Percentiles rank a stretch among this genome's conserved stretches.
These are phyloP conservation scores for Aphelidium insulamus DNA, from an alignment of 371 early-diverging fungal species.

Conservation along the genomic window DNA sequence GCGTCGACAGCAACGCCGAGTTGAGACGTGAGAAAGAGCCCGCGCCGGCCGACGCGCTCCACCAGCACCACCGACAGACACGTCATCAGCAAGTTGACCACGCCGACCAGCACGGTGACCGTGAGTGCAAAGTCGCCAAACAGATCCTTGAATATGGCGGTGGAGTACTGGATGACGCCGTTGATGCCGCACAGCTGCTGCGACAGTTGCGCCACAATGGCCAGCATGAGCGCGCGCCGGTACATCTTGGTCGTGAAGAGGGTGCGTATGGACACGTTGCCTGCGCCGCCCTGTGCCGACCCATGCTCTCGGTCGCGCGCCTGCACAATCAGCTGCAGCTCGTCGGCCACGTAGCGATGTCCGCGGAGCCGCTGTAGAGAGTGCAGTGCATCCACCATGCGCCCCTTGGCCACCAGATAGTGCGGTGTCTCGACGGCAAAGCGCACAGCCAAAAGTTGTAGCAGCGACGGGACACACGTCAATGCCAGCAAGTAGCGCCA, in stretches of 20 bases:
- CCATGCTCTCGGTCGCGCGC: no score
- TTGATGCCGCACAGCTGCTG: slow-evolving; percentile 75
- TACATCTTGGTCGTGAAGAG: slow-evolving; percentile 22
- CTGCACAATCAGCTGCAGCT: no score
- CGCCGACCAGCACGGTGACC: slow-evolving; percentile 45
- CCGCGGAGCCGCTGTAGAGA: slow-evolving; percentile 32
- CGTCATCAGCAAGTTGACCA: slow-evolving; percentile 52
- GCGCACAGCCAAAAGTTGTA: slow-evolving; percentile 35
- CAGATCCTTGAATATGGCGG: slow-evolving; percentile 39
- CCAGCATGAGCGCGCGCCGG: slow-evolving; percentile 31
- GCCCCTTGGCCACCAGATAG: slow-evolving; percentile 26
- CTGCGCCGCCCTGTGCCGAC: background rate
- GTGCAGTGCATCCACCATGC: slow-evolving; percentile 25
- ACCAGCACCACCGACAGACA: slow-evolving; percentile 42
- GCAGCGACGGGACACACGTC: slow-evolving; percentile 25
- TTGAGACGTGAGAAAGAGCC: slow-evolving; percentile 42
- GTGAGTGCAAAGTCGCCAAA: slow-evolving; percentile 22
- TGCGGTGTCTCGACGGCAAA: slow-evolving; percentile 61
- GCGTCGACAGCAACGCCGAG: slow-evolving; percentile 33
- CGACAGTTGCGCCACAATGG: slow-evolving; percentile 45
- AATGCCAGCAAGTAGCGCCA: slow-evolving; percentile 41
- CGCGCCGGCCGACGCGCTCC: slow-evolving; percentile 58
- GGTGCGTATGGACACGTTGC: slow-evolving; percentile 6
- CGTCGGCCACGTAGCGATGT: slow-evolving; percentile 26
- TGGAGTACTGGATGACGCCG: slow-evolving; percentile 68